Conservation (phyloP, 805 yeast genomes). For the Blastobotrys chiropterorum region DNA sequence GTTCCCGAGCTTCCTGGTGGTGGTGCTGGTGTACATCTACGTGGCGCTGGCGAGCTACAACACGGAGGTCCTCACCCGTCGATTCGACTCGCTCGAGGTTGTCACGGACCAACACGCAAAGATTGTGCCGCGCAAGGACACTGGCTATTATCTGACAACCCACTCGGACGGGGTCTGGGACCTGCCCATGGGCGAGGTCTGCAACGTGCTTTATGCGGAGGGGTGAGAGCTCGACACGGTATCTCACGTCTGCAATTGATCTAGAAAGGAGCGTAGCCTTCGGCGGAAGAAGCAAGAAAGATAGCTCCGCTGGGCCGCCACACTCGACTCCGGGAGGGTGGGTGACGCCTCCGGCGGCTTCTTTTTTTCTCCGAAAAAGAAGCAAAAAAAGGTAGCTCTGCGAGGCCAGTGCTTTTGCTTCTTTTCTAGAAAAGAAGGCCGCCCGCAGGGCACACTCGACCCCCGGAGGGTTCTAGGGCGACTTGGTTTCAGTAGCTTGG, state of each 20-base stretch:
- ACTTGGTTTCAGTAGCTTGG: too few species aligned
- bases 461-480: too few species aligned
- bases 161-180: slow-evolving; percentile 87
- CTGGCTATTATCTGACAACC: slow-evolving; percentile 40
- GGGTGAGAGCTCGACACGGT: too few species aligned
- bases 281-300: too few species aligned
- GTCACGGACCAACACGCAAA: slow-evolving; percentile 62
- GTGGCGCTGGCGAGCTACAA: slow-evolving; percentile 66
- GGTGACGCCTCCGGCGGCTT: background rate
- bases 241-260: too few species aligned
- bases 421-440: background rate
- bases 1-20: slow-evolving; percentile 62
- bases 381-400: background rate
- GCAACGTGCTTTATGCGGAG: slow-evolving; percentile 23
- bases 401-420: background rate
- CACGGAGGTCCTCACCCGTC: slow-evolving; percentile 63
- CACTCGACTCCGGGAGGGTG: too few species aligned
- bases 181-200: slow-evolving; percentile 49
- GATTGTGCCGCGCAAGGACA: slow-evolving; percentile 31
- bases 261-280: too few species aligned
- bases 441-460: too few species aligned
- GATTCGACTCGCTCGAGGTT: slow-evolving; percentile 52
- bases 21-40: slow-evolving; percentile 68
- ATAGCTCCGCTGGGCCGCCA: too few species aligned
- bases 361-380: background rate